Base-by-base conservation (phyloP, 2,329 filamentous ascomycete genomes). In the Aspergillus bombycis region DNA sequence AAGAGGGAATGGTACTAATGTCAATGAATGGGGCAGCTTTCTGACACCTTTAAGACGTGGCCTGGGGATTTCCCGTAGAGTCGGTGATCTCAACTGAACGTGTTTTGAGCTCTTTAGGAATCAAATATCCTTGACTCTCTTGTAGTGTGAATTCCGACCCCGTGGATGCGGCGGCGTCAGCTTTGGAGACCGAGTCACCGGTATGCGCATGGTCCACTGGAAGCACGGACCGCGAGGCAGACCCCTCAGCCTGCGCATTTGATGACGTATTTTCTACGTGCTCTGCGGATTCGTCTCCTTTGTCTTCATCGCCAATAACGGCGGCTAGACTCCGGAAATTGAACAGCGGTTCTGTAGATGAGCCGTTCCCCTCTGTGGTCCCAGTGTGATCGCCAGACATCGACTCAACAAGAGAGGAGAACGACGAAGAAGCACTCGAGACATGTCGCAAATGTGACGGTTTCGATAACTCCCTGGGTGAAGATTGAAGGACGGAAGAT, bases 251-350 rank as follows among this genome's bases (percentile, higher is more conserved):
- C n/a, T 68, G 63, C 21, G 64, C 57, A 8, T 57, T 63, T n/a
- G 64, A 57, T 11, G 63, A 60, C 32, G 71, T 62, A 62, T 80
- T 67, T 65, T 81, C 80, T 41, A 78, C 73, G 65, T 80, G 77
- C 56, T 78, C 77, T 6, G 70, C 60, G 43, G 71, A 70, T 59
- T 71, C 73, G 8, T 76, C 76, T 10, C 73, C 74, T 62, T 84
- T 83, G 48, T 88, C 86, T 57, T 88, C 85, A 45, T 85, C 88
- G 0, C 89, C 91, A 34, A 97, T 91, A 75, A 96, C 92, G 65
- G 92, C 91, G 2, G 92, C 91, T 26, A 98, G 81, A 69, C 93
- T 97, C 61, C 89, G 85, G 74, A 97, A 97, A 76, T 97, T 97
- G 78, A 96, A 95, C 86, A 97, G 88, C 3, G 93, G 88, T 74